phyloP scores from a whole-genome alignment of 495 filamentous ascomycete species.

The Jackrogersella multiformis region DNA sequence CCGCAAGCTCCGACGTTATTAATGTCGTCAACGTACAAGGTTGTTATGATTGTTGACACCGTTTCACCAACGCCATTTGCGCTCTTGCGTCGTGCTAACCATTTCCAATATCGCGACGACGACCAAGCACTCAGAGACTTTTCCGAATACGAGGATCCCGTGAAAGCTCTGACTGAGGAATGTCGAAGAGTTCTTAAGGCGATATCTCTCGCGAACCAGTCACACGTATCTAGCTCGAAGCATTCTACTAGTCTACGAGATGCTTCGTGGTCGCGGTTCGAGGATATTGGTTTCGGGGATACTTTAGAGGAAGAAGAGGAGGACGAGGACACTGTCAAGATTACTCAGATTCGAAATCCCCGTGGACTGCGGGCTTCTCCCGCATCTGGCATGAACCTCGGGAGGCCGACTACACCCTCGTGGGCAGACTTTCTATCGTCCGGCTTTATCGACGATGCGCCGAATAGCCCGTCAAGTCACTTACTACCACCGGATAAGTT shows the following conservation, averaged over 20 bases:
- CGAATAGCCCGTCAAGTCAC: conserved; percentile 62
- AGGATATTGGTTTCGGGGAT: conserved; percentile 90
- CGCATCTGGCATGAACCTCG: conserved; percentile 68
- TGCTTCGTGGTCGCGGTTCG: conserved; percentile 95
- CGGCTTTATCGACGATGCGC: conserved; percentile 82
- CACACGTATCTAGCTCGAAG: conserved; percentile 71
- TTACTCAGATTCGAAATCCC: conserved; percentile 43
- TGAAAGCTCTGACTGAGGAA: conserved; percentile 89
- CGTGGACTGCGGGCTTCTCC: conserved; percentile 67
- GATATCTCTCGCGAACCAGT: conserved; percentile 90
- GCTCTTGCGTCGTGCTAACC: conserved; percentile 86
- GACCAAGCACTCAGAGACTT: conserved; percentile 84
- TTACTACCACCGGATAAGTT: conserved; percentile 91
- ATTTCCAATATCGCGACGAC: conserved; percentile 93
- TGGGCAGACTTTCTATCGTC: conserved; percentile 97
- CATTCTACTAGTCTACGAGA: conserved; percentile 76
- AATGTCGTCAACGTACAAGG: conserved; percentile 82
- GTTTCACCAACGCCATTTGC: conserved; percentile 96
- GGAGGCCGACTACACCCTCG: conserved; percentile 91
- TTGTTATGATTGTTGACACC: conserved; percentile 95
- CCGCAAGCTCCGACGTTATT: conserved; percentile 81
- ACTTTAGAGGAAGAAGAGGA: conserved; percentile 75
- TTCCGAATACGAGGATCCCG: conserved; percentile 87
- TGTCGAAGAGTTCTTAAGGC: conserved; percentile 88
- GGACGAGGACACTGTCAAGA: conserved; percentile 63